phyloP scores from a whole-genome alignment of 140 eudicot genomes.

The Ambrosia hybrid region DNA sequence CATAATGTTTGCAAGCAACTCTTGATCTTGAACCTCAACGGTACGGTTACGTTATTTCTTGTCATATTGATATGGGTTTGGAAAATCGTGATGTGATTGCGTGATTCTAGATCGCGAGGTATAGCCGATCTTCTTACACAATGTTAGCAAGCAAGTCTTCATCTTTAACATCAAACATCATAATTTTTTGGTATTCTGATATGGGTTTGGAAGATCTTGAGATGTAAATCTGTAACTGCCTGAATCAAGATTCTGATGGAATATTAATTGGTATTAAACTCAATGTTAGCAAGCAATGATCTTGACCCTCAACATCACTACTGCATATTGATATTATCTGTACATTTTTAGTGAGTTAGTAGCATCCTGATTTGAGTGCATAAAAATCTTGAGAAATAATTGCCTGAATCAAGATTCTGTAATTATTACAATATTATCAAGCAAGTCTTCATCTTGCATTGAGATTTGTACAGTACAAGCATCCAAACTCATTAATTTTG shows the following conservation, averaged over 20 bases:
- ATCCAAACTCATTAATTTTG: too few relatives aligned
- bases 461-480: too few relatives aligned
- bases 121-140: too few relatives aligned
- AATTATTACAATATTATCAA: too few relatives aligned
- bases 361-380: not conserved
- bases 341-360: not conserved
- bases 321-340: too few relatives aligned
- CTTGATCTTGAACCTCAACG: not conserved
- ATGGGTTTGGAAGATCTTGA: slow-evolving; percentile 17
- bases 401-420: slow-evolving; percentile 16
- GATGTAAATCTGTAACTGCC: not conserved
- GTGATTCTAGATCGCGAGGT: too few relatives aligned
- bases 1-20: slow-evolving; percentile 1
- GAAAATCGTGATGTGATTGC: too few relatives aligned
- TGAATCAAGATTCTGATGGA: slow-evolving; percentile 18
- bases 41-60: slow-evolving; percentile 5
- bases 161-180: not conserved
- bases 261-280: slow-evolving; percentile 8
- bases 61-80: too few relatives aligned
- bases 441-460: too few relatives aligned
- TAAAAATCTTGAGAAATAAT: slow-evolving; percentile 7
- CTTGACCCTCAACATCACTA: slow-evolving; percentile 11
- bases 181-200: slow-evolving; percentile 6
- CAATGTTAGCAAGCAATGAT: slow-evolving; percentile 11
- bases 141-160: too few relatives aligned